A percentile compares a stretch with the other conserved stretches of the same genome.
These are phyloP conservation scores for Linnemannia hyalina DNA, from an alignment of 192 early-diverging fungal species.

Conservation along the genomic window DNA sequence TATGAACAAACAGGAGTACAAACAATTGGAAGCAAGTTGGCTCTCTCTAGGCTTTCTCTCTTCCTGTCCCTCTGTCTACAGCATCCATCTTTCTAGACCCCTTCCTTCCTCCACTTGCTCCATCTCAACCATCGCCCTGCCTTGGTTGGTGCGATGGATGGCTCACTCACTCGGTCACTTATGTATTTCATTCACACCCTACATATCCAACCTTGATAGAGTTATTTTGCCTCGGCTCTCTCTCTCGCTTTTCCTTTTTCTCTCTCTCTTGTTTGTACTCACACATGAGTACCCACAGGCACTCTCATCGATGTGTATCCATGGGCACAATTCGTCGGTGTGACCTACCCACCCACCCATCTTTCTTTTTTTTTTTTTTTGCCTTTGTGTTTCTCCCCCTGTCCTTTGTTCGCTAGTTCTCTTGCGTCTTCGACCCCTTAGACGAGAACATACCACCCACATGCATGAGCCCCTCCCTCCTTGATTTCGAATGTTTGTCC, in stretches of 20 bases:
- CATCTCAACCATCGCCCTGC: not conserved
- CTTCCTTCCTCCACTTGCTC: not conserved
- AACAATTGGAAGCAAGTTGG: not conserved
- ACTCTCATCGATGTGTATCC: slow-evolving; percentile 12
- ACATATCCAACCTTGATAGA: not conserved
- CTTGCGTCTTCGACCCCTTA: not conserved
- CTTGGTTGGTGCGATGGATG: no score
- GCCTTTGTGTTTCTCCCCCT: not conserved
- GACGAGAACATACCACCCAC: not conserved
- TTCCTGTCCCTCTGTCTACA: no score
- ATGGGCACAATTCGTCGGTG: slow-evolving; percentile 24
- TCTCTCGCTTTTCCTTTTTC: no score
- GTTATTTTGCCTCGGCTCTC: not conserved
- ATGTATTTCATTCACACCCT: no score
- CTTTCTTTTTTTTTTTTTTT: not conserved
- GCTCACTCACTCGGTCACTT: no score
- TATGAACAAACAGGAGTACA: not conserved
- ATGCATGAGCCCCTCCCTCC: not conserved
- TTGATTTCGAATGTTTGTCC: not conserved
- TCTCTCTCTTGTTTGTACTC: not conserved
- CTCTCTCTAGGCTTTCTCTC: not conserved
- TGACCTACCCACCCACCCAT: slow-evolving; percentile 6
- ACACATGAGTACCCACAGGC: not conserved
- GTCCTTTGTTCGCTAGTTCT: not conserved
- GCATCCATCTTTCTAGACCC: not conserved